Conservation (phyloP, 768 basidiomycete species). For the Fibroporia radiculosa region DNA sequence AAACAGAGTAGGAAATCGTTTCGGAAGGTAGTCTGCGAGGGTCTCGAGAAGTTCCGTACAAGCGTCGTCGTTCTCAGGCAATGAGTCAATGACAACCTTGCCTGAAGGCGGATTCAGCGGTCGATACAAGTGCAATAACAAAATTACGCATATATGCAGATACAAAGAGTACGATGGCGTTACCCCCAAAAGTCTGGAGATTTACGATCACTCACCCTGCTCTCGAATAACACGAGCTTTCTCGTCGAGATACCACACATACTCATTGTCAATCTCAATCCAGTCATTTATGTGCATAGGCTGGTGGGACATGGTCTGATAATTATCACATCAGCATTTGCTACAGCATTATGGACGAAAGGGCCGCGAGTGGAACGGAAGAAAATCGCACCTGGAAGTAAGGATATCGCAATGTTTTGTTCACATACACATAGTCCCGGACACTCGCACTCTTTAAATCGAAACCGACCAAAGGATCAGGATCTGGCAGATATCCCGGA, state of each 20-base stretch:
- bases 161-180: not conserved
- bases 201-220: conserved; percentile 15
- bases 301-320: conserved; percentile 27
- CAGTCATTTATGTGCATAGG: conserved; percentile 29
- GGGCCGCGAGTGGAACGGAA: not conserved
- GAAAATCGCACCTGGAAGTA: conserved; percentile 11
- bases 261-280: conserved; percentile 30
- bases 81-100: conserved; percentile 22
- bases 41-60: conserved; percentile 24
- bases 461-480: conserved; percentile 12
- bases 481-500: conserved; percentile 10
- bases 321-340: not conserved
- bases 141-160: too few species aligned
- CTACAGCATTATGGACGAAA: not conserved
- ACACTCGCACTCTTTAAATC: conserved; percentile 10
- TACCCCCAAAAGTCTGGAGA: not conserved
- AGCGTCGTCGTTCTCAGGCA: conserved; percentile 28
- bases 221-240: conserved; percentile 25
- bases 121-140: too few species aligned
- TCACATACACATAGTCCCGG: conserved; percentile 15
- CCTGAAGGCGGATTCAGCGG: conserved; percentile 3
- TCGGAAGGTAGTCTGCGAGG: conserved; percentile 26
- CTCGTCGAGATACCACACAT: conserved; percentile 24
- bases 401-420: conserved; percentile 17
- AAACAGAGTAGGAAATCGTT: conserved; percentile 29